phyloP scores from a whole-genome alignment of 768 basidiomycete species.

The Amylocystis lapponica region DNA sequence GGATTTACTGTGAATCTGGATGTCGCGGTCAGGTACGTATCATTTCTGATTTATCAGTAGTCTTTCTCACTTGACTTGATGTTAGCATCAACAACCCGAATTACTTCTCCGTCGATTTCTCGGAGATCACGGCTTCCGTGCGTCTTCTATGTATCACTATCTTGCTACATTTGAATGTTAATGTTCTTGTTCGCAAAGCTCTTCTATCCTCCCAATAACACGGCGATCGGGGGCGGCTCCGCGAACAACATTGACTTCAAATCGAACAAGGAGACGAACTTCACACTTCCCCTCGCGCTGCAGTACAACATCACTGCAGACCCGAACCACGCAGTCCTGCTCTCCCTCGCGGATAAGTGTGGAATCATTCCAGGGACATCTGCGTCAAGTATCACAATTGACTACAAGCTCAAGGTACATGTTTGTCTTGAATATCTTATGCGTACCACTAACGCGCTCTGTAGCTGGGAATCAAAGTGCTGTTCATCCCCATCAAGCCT shows the following conservation, averaged over 20 bases:
- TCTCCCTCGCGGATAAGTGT: slow-evolving; percentile 60
- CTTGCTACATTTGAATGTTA: background rate
- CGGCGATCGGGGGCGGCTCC: slow-evolving; percentile 59
- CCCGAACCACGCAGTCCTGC: slow-evolving; percentile 48
- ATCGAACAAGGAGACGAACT: slow-evolving; percentile 51
- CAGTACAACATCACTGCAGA: slow-evolving; percentile 51
- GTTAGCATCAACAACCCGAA: slow-evolving; percentile 76
- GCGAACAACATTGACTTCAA: slow-evolving; percentile 37
- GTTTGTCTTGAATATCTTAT: background rate
- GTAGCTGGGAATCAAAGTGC: slow-evolving; percentile 58
- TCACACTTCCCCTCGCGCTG: slow-evolving; percentile 73
- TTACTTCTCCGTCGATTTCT: slow-evolving; percentile 65
- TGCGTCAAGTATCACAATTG: slow-evolving; percentile 46
- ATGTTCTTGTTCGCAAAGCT: slow-evolving; percentile 42
- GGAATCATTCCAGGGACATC: slow-evolving; percentile 37
- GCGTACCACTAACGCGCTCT: background rate
- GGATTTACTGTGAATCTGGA: slow-evolving; percentile 52
- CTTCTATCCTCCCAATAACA: slow-evolving; percentile 70
- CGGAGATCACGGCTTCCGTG: slow-evolving; percentile 59
- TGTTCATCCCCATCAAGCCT: slow-evolving; percentile 64
- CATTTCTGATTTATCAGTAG: background rate
- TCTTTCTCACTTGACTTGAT: background rate
- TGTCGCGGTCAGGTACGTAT: slow-evolving; percentile 59
- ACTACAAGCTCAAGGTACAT: slow-evolving; percentile 64
- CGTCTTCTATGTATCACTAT: slow-evolving; percentile 2